Evolutionary conservation across 805 yeast genomes (phyloP), one percentile per base, ranked within the genome.

Genomic region (Candida incommunis): DNA sequence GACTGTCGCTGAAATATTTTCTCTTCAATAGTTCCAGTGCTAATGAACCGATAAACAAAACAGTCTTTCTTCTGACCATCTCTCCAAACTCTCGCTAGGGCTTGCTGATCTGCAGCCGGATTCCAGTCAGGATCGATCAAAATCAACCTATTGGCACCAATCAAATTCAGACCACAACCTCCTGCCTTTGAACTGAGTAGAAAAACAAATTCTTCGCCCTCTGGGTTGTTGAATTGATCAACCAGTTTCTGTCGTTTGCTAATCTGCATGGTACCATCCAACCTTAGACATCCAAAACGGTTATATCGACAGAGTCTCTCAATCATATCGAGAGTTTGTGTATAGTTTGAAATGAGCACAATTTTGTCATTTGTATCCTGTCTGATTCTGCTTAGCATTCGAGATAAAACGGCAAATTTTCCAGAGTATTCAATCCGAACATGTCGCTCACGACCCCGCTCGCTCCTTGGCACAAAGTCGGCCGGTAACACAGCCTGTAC

Each of bases 61-160:
- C 98, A 92, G 61, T 84, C 95, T 62, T 90, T 92, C 70, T 84
- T 90, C 59, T 90, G 98, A 0, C 98, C 98, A 65, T 92, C 98
- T 70, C 98, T 78, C 97, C 97, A 92, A 3, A 92, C 95, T 62
- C 98, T 75, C 0, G 97, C 97, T 50, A 92, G 69, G 0, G 97
- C 97, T 64, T 90, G 98, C 60, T 92, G 97, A 59, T 90, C 98
- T 1, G 95, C 81, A 0, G 98, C 97, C 0, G 98, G 98, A 57
- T 90, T 90, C 98, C 98, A 92, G 60, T 92, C 98, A 0, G 82
- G 82, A 59, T 92, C 98, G 58, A 92, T 69, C 42, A 92, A 66
- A 20, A 92, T 76, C 50, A 92, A 68, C 50, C 98, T 71, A 53
- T 92, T 92, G 2, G 97, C 98, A 11, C 98, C 98, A 55, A 92